Evolutionary conservation across 148 eudicot genomes (phyloP).

Genomic region (Tetragonia tetragonoides): DNA sequence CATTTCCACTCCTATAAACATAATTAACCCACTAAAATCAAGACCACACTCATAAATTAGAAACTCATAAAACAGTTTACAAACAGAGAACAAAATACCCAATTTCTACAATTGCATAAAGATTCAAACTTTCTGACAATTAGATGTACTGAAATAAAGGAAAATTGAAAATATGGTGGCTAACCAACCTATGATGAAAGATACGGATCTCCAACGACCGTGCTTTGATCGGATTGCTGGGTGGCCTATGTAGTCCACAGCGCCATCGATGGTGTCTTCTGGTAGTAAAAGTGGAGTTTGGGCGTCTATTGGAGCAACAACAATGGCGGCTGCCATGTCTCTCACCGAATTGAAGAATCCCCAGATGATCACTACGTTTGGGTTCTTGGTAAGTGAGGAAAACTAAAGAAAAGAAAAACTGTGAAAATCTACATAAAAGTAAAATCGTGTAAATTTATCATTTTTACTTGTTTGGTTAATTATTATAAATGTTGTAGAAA

Average conservation of each 20-base stretch:
- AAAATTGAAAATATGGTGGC: not conserved
- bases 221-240: constrained; percentile 50
- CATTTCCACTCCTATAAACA: constrained; percentile 35
- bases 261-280: constrained; percentile 38
- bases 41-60: not conserved
- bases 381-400: too few relatives aligned
- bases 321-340: constrained; percentile 24
- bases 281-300: constrained; percentile 29
- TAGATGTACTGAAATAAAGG: too few relatives aligned
- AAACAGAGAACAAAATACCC: too few relatives aligned
- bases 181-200: constrained; percentile 71
- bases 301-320: not conserved
- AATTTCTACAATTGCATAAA: not conserved
- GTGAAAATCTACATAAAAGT: too few relatives aligned
- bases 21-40: too few relatives aligned
- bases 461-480: too few relatives aligned
- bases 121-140: not conserved
- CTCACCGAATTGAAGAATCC: not conserved
- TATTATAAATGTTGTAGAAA: too few relatives aligned
- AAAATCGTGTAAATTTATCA: too few relatives aligned
- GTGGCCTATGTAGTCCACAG: constrained; percentile 45
- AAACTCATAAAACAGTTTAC: too few relatives aligned
- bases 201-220: constrained; percentile 68
- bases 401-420: too few relatives aligned
- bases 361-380: not conserved